A percentile compares a stretch with the other conserved stretches of the same genome.
Evolutionary conservation across 805 yeast genomes (phyloP).

Genomic region (Myxozyma mucilagina): DNA sequence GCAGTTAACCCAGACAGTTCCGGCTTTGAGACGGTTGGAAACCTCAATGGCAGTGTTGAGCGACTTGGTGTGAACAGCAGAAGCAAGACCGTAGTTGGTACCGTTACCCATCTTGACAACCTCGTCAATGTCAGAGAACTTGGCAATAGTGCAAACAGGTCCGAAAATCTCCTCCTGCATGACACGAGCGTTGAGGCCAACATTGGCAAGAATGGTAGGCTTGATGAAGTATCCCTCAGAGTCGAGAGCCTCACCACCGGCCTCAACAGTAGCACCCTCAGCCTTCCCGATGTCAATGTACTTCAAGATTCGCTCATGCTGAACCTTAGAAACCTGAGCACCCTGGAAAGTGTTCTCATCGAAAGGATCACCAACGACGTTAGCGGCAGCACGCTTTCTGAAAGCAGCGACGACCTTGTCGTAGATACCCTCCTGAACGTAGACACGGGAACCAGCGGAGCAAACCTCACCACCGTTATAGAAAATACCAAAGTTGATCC

Average conservation of each 20-base stretch:
- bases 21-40: slow-evolving; percentile 73
- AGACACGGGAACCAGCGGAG: slow-evolving; percentile 90
- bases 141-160: slow-evolving; percentile 82
- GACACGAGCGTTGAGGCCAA: slow-evolving; percentile 67
- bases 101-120: slow-evolving; percentile 77
- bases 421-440: slow-evolving; percentile 81
- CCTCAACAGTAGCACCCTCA: slow-evolving; percentile 79
- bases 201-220: slow-evolving; percentile 88
- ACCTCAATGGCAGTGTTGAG: slow-evolving; percentile 74
- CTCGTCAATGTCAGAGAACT: slow-evolving; percentile 81
- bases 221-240: slow-evolving; percentile 50
- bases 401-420: slow-evolving; percentile 70
- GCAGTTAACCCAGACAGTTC: slow-evolving; percentile 90
- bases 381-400: slow-evolving; percentile 51
- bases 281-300: slow-evolving; percentile 75
- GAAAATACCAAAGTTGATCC: slow-evolving; percentile 79
- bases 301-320: slow-evolving; percentile 71
- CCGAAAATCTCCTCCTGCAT: slow-evolving; percentile 93
- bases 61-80: slow-evolving; percentile 82
- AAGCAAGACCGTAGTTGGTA: slow-evolving; percentile 82
- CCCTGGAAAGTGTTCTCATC: slow-evolving; percentile 80
- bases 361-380: slow-evolving; percentile 79
- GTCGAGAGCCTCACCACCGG: slow-evolving; percentile 82
- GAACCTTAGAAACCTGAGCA: slow-evolving; percentile 83
- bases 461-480: slow-evolving; percentile 96